Conservation (phyloP, 2,329 filamentous ascomycete genomes). For the Ascochyta viciae-villosae region DNA sequence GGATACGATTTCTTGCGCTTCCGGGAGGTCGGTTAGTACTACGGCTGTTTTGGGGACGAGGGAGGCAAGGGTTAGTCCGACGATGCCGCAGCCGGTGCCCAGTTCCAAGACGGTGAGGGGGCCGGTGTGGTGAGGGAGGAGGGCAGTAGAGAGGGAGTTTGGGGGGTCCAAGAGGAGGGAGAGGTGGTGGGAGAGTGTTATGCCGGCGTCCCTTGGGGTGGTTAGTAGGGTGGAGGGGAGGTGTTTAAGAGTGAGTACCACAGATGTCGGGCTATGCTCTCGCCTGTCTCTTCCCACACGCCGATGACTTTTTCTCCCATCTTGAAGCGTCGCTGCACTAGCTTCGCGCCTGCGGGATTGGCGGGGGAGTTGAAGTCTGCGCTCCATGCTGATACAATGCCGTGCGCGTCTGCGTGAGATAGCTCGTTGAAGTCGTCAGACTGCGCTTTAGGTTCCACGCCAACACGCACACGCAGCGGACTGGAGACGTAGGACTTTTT, state of each 20-base stretch:
- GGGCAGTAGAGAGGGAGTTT: slow-evolving; percentile 1
- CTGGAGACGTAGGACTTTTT: slow-evolving; percentile 48
- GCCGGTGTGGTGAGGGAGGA: background rate
- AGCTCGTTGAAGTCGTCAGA: slow-evolving; percentile 40
- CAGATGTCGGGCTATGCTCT: slow-evolving; percentile 75
- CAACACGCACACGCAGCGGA: slow-evolving; percentile 52
- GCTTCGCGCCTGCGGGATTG: slow-evolving; percentile 54
- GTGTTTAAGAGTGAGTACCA: slow-evolving; percentile 58
- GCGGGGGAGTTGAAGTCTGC: slow-evolving; percentile 50
- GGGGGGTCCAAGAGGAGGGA: slow-evolving; percentile 42
- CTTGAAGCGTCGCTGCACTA: slow-evolving; percentile 63
- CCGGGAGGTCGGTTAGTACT: slow-evolving; percentile 69
- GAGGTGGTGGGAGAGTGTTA: slow-evolving; percentile 63
- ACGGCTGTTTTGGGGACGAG: slow-evolving; percentile 59
- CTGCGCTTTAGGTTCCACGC: slow-evolving; percentile 34
- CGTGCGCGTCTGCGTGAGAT: slow-evolving; percentile 43
- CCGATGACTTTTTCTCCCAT: slow-evolving; percentile 50
- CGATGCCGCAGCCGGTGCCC: slow-evolving; percentile 72
- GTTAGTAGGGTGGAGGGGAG: slow-evolving; percentile 2
- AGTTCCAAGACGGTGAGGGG: slow-evolving; percentile 64
- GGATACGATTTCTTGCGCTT: slow-evolving; percentile 66
- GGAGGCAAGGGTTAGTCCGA: slow-evolving; percentile 66
- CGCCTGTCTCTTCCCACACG: slow-evolving; percentile 74
- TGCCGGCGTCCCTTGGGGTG: slow-evolving; percentile 61
- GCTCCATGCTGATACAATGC: slow-evolving; percentile 67